A percentile compares a stretch with the other conserved stretches of the same genome.
Conservation (phyloP, 768 basidiomycete species). For the Russula vinacea region DNA sequence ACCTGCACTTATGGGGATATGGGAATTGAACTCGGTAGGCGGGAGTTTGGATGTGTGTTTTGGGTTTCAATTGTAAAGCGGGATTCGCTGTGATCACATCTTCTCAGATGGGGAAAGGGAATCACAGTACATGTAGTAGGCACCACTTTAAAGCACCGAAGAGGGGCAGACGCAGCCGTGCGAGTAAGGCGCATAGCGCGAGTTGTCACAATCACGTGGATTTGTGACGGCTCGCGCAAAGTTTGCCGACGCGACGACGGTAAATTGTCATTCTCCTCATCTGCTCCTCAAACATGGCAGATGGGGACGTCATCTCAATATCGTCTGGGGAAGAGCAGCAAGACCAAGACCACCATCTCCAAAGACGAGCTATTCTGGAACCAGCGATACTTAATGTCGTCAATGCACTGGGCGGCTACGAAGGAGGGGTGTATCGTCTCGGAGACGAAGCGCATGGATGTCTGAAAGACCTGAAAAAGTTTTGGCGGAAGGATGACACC, state of each 20-base stretch:
- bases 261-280: background rate
- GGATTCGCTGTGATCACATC: background rate
- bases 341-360: slow-evolving; percentile 34
- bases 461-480: slow-evolving; percentile 88
- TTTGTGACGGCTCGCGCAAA: slow-evolving; percentile 6
- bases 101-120: too few relatives aligned
- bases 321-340: slow-evolving; percentile 36
- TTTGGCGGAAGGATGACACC: slow-evolving; percentile 95
- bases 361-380: slow-evolving; percentile 55
- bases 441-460: slow-evolving; percentile 83
- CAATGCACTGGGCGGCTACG: slow-evolving; percentile 75
- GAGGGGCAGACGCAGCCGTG: too few relatives aligned
- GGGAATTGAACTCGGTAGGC: background rate
- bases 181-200: too few relatives aligned
- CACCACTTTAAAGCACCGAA: background rate
- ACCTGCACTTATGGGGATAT: background rate
- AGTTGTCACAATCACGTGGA: slow-evolving; percentile 22
- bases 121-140: too few relatives aligned
- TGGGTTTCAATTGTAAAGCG: background rate
- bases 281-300: slow-evolving; percentile 31
- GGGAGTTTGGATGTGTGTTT: background rate
- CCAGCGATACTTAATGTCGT: slow-evolving; percentile 73
- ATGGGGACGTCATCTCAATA: slow-evolving; percentile 34
- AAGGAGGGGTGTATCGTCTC: slow-evolving; percentile 63
- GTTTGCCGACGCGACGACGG: background rate